phyloP scores from a whole-genome alignment of 108 stramenopile species.

The Bacterosira constricta region DNA sequence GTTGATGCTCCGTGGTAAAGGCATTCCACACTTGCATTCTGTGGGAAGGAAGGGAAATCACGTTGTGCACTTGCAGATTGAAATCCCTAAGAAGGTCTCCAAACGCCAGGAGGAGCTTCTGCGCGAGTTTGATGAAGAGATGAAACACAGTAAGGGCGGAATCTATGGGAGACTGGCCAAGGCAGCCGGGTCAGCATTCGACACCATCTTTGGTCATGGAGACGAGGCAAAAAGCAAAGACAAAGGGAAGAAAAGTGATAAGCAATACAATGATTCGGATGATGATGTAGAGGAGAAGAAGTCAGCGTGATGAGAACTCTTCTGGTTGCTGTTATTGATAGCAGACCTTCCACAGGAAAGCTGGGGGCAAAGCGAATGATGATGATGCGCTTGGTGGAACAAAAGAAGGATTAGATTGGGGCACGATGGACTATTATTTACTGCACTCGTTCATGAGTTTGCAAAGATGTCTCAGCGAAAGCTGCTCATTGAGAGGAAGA shows the following conservation, averaged over 20 bases:
- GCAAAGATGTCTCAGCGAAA: no score
- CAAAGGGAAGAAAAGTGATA: conserved; percentile 15
- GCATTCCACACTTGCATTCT: conserved; percentile 75
- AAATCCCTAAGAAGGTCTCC: conserved; percentile 91
- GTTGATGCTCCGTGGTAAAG: conserved; percentile 92
- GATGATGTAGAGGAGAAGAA: conserved; percentile 45
- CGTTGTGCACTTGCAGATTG: conserved; percentile 90
- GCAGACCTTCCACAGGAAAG: neutral
- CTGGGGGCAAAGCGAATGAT: neutral
- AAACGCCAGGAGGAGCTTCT: conserved; percentile 91
- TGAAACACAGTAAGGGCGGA: conserved; percentile 54
- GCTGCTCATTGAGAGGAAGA: no score
- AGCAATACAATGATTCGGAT: conserved; percentile 20
- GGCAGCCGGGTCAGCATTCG: conserved; percentile 77
- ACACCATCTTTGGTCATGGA: conserved; percentile 66
- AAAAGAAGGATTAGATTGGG: no score
- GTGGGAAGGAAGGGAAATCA: conserved; percentile 88
- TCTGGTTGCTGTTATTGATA: neutral
- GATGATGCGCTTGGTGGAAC: neutral
- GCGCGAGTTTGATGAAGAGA: conserved; percentile 90
- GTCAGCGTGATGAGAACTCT: conserved; percentile 11
- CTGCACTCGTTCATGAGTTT: no score
- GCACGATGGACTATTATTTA: no score
- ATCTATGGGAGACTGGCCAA: conserved; percentile 70
- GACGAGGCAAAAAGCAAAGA: conserved; percentile 38